These are phyloP conservation scores for Yamadazyma atmosphaerica DNA, from an alignment of 1,139 yeast genomes.

Conservation along the genomic window DNA sequence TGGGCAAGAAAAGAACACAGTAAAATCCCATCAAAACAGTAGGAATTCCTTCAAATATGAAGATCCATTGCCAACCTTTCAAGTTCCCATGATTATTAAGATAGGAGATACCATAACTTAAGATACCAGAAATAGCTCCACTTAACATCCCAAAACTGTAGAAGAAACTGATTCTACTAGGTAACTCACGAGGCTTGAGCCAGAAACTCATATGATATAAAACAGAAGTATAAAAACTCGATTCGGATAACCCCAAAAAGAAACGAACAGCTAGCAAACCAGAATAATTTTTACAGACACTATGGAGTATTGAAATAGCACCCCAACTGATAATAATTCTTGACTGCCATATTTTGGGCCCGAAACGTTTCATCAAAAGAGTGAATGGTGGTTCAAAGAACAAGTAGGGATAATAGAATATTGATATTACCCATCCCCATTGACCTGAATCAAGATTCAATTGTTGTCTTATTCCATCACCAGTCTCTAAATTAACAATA, in stretches of 20 bases:
- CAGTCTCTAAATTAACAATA: constrained; percentile 15
- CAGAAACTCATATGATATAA: constrained; percentile 17
- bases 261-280: constrained; percentile 28
- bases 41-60: constrained; percentile 19
- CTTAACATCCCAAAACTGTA: constrained; percentile 17
- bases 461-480: constrained; percentile 16
- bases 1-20: constrained; percentile 13
- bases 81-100: constrained; percentile 3
- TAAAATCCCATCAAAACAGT: constrained; percentile 7
- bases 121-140: constrained; percentile 16
- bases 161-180: constrained; percentile 16
- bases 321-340: constrained; percentile 18
- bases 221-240: constrained; percentile 24
- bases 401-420: constrained; percentile 15
- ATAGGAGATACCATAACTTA: constrained; percentile 18
- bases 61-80: constrained; percentile 19
- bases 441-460: constrained; percentile 14
- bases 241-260: constrained; percentile 28
- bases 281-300: constrained; percentile 22
- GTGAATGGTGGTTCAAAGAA: constrained; percentile 11
- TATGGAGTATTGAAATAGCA: constrained; percentile 17
- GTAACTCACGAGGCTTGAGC: constrained; percentile 16
- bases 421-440: constrained; percentile 19
- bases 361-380: constrained; percentile 9
- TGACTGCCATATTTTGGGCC: constrained; percentile 13